Conservation (phyloP, 129 eudicot species). For the Silybum marianum region DNA sequence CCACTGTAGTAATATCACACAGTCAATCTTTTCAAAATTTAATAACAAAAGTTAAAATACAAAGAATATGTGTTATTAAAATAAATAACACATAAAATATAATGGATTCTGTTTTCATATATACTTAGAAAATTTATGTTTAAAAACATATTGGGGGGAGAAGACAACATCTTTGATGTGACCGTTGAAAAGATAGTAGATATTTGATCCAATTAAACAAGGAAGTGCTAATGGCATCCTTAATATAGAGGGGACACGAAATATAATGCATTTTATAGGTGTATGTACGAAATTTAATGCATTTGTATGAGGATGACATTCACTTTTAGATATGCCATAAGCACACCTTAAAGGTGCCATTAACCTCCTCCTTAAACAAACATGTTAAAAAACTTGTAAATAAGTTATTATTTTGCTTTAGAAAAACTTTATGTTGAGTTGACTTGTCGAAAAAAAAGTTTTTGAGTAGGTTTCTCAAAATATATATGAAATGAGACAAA, state of each 20-base stretch:
- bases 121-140: neutral
- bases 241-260: too few relatives aligned
- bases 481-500: neutral
- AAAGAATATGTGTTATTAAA: neutral
- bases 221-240: too few relatives aligned
- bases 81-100: neutral
- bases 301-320: too few relatives aligned
- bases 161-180: neutral
- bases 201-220: neutral
- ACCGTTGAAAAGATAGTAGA: neutral
- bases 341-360: too few relatives aligned
- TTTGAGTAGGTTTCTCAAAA: neutral
- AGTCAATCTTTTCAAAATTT: neutral
- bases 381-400: neutral
- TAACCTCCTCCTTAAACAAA: too few relatives aligned
- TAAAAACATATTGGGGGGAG: neutral
- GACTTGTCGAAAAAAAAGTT: neutral
- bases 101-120: neutral
- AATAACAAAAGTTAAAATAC: neutral
- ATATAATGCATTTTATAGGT: too few relatives aligned
- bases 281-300: too few relatives aligned
- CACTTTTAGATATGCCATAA: too few relatives aligned
- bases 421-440: too few relatives aligned
- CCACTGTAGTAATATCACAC: constrained; percentile 49
- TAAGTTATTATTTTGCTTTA: too few relatives aligned